Conservation (phyloP, 2,329 filamentous ascomycete species). For the Colletotrichum coccodes region DNA sequence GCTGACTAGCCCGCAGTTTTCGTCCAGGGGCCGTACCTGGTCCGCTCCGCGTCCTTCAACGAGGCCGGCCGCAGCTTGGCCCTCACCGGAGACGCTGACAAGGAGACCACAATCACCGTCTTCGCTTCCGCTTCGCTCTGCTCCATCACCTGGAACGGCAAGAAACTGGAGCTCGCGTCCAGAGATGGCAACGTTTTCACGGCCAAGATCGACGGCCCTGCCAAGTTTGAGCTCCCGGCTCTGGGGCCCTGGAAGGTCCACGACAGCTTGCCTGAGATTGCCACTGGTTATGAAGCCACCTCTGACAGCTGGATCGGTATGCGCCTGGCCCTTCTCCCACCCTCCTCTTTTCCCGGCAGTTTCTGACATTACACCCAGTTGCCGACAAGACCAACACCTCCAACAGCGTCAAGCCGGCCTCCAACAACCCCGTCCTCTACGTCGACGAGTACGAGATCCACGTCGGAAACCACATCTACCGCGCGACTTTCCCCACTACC, state of each 20-base stretch:
- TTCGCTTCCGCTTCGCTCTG: slow-evolving; percentile 57
- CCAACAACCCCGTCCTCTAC: slow-evolving; percentile 64
- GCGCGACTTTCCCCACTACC: slow-evolving; percentile 58
- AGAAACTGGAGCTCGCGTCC: slow-evolving; percentile 42
- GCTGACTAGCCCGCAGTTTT: slow-evolving; percentile 48
- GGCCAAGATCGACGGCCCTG: slow-evolving; percentile 39
- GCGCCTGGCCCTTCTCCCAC: neutral
- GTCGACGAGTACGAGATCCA: slow-evolving; percentile 67
- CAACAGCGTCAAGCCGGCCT: slow-evolving; percentile 57
- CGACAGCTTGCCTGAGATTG: slow-evolving; percentile 60
- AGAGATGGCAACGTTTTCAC: slow-evolving; percentile 41
- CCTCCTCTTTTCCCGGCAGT: neutral
- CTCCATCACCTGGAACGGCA: slow-evolving; percentile 62
- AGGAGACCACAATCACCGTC: slow-evolving; percentile 53
- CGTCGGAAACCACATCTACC: slow-evolving; percentile 63
- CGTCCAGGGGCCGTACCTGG: slow-evolving; percentile 62
- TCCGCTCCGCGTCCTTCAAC: slow-evolving; percentile 54
- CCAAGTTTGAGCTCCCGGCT: slow-evolving; percentile 47
- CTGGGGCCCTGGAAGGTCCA: slow-evolving; percentile 57
- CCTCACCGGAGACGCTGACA: slow-evolving; percentile 56
- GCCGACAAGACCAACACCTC: slow-evolving; percentile 61
- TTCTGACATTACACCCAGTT: slow-evolving; percentile 36
- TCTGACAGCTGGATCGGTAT: slow-evolving; percentile 54
- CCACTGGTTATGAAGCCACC: slow-evolving; percentile 52
- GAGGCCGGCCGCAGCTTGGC: slow-evolving; percentile 46